phyloP scores from a whole-genome alignment of 306 rosid species.

The Dryas alaskensis region DNA sequence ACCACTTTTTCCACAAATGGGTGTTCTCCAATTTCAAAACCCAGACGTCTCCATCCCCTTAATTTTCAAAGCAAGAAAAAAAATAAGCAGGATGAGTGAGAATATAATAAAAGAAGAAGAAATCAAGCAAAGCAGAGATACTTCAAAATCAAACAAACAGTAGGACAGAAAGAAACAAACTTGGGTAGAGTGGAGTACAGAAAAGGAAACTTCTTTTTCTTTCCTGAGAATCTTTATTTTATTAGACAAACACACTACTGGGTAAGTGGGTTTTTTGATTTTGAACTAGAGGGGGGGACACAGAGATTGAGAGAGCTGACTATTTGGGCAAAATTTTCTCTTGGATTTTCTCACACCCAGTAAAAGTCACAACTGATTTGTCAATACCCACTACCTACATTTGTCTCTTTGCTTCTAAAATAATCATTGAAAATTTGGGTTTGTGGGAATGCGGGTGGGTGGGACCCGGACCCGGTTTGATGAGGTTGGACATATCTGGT shows the following conservation, averaged over 20 bases:
- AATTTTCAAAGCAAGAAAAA: conserved; percentile 33
- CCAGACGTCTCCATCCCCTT: conserved; percentile 25
- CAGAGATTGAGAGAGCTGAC: conserved; percentile 38
- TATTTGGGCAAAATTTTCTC: conserved; percentile 12
- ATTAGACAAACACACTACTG: not conserved
- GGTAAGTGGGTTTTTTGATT: conserved; percentile 3
- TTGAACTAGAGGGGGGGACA: conserved; percentile 21
- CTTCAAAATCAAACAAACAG: conserved; percentile 37
- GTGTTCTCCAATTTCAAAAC: conserved; percentile 31
- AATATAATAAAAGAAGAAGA: conserved; percentile 36
- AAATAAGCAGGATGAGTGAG: conserved; percentile 13
- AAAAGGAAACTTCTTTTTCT: conserved; percentile 48
- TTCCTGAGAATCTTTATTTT: conserved; percentile 28
- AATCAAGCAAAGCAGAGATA: conserved; percentile 23
- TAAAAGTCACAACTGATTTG: not conserved
- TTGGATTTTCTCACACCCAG: conserved; percentile 13
- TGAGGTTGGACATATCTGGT: conserved; percentile 13
- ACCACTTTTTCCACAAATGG: conserved; percentile 33
- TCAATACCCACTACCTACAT: conserved; percentile 25
- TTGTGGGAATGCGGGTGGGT: not conserved
- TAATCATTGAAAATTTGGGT: not conserved
- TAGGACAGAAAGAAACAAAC: not conserved
- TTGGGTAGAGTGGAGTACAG: conserved; percentile 29
- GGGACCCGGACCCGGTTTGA: not conserved
- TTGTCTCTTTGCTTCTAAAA: not conserved